Percentiles rank a stretch among this genome's conserved stretches.
Evolutionary conservation across 2,329 filamentous ascomycete species (phyloP).

Genomic region (Macroventuria anomochaeta): DNA sequence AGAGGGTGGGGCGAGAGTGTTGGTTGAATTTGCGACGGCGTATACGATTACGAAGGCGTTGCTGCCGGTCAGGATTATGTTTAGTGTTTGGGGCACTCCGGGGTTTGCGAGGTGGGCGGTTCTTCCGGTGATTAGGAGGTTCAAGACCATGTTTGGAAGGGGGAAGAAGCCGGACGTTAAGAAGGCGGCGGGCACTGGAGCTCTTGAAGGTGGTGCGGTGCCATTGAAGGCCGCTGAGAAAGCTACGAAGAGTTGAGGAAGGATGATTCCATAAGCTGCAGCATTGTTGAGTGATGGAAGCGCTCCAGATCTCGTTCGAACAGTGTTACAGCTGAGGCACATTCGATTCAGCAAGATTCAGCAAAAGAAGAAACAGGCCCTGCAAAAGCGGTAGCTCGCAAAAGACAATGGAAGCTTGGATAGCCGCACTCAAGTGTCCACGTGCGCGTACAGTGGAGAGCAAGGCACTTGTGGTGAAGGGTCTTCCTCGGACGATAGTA

Average conservation of each 20-base stretch:
- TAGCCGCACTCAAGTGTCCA: neutral
- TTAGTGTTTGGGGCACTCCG: slow-evolving; percentile 87
- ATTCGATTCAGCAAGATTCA: neutral
- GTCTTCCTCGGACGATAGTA: no score
- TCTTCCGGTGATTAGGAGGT: slow-evolving; percentile 35
- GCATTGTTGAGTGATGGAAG: slow-evolving; percentile 8
- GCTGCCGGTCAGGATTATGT: slow-evolving; percentile 75
- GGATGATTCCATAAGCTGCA: neutral
- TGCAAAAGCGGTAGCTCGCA: no score
- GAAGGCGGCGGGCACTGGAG: slow-evolving; percentile 41
- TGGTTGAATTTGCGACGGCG: slow-evolving; percentile 79
- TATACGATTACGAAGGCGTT: slow-evolving; percentile 90
- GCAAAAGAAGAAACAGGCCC: no score
- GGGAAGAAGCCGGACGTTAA: slow-evolving; percentile 28
- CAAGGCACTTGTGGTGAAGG: neutral
- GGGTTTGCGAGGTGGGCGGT: slow-evolving; percentile 73
- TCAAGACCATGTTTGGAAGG: slow-evolving; percentile 50
- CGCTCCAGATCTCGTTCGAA: slow-evolving; percentile 8
- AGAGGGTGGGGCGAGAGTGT: slow-evolving; percentile 59
- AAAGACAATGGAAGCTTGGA: neutral
- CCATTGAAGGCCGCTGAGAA: slow-evolving; percentile 26
- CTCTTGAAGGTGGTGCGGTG: slow-evolving; percentile 40
- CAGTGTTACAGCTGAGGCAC: neutral
- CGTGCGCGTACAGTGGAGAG: neutral
- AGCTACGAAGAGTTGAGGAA: neutral